Conservation (phyloP, 2,329 filamentous ascomycete genomes). For the Cryphonectria parasitica region DNA sequence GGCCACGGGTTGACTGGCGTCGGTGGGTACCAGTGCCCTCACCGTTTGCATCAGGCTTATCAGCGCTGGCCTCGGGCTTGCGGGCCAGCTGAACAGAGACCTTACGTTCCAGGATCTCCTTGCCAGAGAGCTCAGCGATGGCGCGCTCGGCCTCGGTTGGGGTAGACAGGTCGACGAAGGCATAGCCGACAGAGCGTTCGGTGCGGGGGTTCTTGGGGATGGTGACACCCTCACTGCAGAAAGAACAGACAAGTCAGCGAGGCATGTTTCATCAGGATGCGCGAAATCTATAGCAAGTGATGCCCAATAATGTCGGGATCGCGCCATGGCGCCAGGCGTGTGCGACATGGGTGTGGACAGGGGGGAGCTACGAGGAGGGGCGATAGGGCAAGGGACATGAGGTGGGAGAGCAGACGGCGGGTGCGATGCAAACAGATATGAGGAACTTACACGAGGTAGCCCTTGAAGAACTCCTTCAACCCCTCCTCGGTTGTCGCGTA, state of each 20-base stretch:
- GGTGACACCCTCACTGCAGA: slow-evolving; percentile 87
- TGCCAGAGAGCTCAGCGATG: slow-evolving; percentile 92
- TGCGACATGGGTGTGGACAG: neutral
- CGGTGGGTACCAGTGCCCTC: slow-evolving; percentile 73
- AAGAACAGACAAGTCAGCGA: slow-evolving; percentile 40
- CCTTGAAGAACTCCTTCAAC: slow-evolving; percentile 99
- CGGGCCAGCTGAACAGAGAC: slow-evolving; percentile 98
- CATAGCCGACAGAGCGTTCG: slow-evolving; percentile 96
- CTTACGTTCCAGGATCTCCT: slow-evolving; percentile 98
- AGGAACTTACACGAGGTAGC: slow-evolving; percentile 91
- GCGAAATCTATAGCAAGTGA: neutral
- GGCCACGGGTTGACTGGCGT: slow-evolving; percentile 65
- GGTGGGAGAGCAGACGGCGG: neutral
- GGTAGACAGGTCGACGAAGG: slow-evolving; percentile 97
- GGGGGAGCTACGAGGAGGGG: neutral
- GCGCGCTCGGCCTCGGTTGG: slow-evolving; percentile 93
- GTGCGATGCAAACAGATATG: slow-evolving; percentile 2
- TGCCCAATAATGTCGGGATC: neutral
- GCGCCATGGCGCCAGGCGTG: slow-evolving; percentile 10
- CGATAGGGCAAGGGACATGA: neutral
- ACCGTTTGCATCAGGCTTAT: slow-evolving; percentile 76
- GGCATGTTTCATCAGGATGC: neutral
- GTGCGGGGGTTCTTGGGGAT: slow-evolving; percentile 99
- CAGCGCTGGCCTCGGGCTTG: slow-evolving; percentile 86
- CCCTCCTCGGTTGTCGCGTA: slow-evolving; percentile 99